phyloP scores from a whole-genome alignment of 1,284 basidiomycete genomes.

The Rhizoctonia solani region DNA sequence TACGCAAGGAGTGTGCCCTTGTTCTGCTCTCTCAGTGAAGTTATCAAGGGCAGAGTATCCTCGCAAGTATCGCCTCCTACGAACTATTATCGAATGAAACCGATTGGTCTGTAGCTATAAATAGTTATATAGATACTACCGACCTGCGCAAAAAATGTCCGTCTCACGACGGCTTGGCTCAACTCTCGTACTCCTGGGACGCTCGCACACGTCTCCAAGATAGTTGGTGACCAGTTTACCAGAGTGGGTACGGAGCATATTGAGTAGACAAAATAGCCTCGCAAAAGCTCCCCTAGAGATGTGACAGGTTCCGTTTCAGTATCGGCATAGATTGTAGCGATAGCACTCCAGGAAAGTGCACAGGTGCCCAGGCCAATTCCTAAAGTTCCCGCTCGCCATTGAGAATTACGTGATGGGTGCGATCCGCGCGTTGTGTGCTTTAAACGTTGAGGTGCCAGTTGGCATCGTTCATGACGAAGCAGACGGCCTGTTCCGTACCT shows the following conservation, averaged over 20 bases:
- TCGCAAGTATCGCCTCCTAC: constrained; percentile 85
- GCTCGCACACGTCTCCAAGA: constrained; percentile 64
- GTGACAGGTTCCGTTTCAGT: not conserved
- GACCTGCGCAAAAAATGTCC: constrained; percentile 86
- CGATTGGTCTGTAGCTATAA: not conserved
- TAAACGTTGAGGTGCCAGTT: no score
- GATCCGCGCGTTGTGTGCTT: no score
- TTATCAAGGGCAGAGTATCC: constrained; percentile 67
- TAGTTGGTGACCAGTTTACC: constrained; percentile 73
- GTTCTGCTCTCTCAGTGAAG: constrained; percentile 63
- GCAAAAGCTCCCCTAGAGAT: constrained; percentile 50
- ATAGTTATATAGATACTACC: constrained; percentile 38
- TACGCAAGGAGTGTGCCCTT: constrained; percentile 84
- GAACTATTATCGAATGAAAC: constrained; percentile 52
- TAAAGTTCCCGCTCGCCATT: not conserved
- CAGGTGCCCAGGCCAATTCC: not conserved
- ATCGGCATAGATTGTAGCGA: constrained; percentile 21
- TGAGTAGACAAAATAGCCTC: constrained; percentile 80
- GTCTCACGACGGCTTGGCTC: constrained; percentile 71
- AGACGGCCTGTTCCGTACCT: no score
- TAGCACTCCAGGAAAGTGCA: not conserved
- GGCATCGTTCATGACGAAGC: no score
- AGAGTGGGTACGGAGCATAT: constrained; percentile 76
- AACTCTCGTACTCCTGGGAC: constrained; percentile 69
- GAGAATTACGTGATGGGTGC: not conserved